These are phyloP conservation scores for Juncus effusus DNA, from an alignment of 176 grass and related monocot genomes.

Conservation along the genomic window DNA sequence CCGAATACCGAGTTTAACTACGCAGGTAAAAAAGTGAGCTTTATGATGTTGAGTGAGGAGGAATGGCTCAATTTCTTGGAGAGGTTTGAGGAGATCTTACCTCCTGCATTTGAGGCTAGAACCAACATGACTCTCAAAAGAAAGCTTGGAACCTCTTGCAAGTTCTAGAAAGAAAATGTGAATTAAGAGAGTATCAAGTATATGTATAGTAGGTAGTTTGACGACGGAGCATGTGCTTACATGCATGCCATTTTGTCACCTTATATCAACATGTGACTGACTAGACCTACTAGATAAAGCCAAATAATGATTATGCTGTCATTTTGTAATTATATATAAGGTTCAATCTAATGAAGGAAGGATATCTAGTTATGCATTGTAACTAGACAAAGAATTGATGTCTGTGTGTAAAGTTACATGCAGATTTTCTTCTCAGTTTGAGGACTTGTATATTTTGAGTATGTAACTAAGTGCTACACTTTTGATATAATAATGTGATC, in stretches of 20 bases:
- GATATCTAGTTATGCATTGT: no score
- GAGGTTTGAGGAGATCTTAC: constrained; percentile 32
- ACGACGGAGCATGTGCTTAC: neutral
- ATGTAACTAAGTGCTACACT: no score
- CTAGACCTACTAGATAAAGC: no score
- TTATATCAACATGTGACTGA: no score
- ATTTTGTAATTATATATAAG: neutral
- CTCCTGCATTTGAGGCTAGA: constrained; percentile 47
- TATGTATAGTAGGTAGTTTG: neutral
- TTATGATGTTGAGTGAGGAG: constrained; percentile 50
- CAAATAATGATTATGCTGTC: neutral
- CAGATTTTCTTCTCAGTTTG: no score
- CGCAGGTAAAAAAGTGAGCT: no score
- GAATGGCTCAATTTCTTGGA: constrained; percentile 72
- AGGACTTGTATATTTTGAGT: no score
- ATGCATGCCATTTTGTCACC: neutral
- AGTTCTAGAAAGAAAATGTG: constrained; percentile 30
- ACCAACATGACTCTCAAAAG: constrained; percentile 35
- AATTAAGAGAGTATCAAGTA: constrained; percentile 8
- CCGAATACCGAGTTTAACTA: no score
- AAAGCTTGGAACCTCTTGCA: constrained; percentile 30
- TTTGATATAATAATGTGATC: no score
- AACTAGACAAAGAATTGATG: no score
- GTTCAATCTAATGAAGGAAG: no score
- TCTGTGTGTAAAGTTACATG: no score